phyloP scores from a whole-genome alignment of 2,329 filamentous ascomycete species.

The Phaeosphaeria sp. region DNA sequence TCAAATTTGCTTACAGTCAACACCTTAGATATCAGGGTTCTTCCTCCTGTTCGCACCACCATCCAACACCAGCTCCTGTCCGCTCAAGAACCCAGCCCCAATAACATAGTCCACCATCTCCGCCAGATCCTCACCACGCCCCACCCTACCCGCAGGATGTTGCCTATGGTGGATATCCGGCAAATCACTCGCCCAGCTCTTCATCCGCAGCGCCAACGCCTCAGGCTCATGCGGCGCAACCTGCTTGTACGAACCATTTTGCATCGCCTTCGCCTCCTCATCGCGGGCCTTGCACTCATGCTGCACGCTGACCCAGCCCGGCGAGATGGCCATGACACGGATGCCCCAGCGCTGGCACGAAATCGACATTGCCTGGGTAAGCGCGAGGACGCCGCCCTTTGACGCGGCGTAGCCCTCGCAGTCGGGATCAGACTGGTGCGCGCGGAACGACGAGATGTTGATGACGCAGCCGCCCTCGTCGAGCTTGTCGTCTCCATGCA shows the following conservation, averaged over 20 bases:
- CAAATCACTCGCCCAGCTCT: constrained; percentile 55
- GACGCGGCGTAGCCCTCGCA: constrained; percentile 59
- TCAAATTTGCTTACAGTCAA: not conserved
- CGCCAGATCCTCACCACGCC: constrained; percentile 57
- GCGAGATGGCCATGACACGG: constrained; percentile 56
- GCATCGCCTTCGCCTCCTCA: constrained; percentile 39
- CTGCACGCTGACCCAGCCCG: constrained; percentile 59
- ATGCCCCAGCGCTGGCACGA: constrained; percentile 53
- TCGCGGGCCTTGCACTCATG: constrained; percentile 52
- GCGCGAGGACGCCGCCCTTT: constrained; percentile 58
- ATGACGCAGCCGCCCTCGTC: constrained; percentile 44
- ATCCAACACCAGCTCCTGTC: constrained; percentile 33
- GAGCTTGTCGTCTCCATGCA: constrained; percentile 29
- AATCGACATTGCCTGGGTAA: constrained; percentile 58
- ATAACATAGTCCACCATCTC: constrained; percentile 52
- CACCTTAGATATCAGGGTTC: constrained; percentile 25
- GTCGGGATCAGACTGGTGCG: constrained; percentile 56
- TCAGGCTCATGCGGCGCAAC: constrained; percentile 24
- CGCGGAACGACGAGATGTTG: constrained; percentile 59
- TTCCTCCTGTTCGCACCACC: constrained; percentile 32
- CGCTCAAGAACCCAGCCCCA: constrained; percentile 50
- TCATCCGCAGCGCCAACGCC: constrained; percentile 17
- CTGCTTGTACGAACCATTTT: constrained; percentile 23
- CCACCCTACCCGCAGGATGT: constrained; percentile 58
- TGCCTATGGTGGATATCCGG: constrained; percentile 55